phyloP scores from a whole-genome alignment of 202 grass and related monocot species.

The Bolboschoenoplectus hybrid region DNA sequence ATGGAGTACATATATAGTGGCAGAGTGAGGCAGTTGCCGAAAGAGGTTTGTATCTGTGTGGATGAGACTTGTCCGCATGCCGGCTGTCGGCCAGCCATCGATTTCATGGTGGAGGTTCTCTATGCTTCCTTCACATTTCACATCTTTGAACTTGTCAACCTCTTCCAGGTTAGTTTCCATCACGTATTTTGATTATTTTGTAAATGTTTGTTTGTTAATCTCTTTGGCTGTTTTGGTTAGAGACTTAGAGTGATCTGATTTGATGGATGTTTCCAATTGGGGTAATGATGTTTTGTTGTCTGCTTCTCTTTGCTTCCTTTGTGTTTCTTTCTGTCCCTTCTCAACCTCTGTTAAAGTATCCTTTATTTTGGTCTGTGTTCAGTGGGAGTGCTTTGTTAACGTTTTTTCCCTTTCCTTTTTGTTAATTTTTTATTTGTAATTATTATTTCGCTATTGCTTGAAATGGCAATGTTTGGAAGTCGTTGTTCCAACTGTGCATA shows the following conservation, averaged over 20 bases:
- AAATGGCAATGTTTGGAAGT: slow-evolving; percentile 10
- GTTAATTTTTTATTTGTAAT: not conserved
- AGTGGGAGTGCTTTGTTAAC: not conserved
- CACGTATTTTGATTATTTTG: not conserved
- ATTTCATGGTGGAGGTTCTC: slow-evolving; percentile 84
- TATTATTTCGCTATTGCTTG: not conserved
- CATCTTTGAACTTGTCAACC: slow-evolving; percentile 77
- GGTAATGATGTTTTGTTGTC: not conserved
- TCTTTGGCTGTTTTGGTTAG: not conserved
- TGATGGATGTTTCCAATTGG: not conserved
- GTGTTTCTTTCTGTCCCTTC: not conserved
- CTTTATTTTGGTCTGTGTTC: slow-evolving; percentile 10
- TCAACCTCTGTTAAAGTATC: not conserved
- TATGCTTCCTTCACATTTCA: slow-evolving; percentile 80
- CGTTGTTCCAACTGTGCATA: not conserved
- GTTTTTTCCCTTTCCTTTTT: not conserved
- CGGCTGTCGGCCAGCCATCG: slow-evolving; percentile 67
- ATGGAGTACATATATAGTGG: slow-evolving; percentile 93
- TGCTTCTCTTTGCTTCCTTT: not conserved
- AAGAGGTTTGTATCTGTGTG: slow-evolving; percentile 65
- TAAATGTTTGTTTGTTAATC: not conserved
- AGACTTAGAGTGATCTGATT: not conserved
- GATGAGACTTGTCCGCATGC: slow-evolving; percentile 72
- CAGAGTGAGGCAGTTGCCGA: slow-evolving; percentile 63
- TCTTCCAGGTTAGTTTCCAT: slow-evolving; percentile 77